Conservation (phyloP, 2,329 filamentous ascomycete genomes). For the Neopestalotiopsis sp. region DNA sequence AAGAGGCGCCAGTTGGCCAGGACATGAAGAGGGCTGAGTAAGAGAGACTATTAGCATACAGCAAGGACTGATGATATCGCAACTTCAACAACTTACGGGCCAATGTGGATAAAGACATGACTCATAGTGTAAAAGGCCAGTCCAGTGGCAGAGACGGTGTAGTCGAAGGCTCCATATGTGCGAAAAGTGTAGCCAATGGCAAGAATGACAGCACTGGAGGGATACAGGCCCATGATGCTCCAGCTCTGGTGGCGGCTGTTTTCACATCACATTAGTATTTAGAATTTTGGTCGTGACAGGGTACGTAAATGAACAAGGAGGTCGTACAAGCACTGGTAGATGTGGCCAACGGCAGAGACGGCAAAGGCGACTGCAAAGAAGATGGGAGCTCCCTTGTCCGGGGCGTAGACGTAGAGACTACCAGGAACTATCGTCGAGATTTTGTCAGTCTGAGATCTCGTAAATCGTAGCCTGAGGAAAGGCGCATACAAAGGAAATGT, state of each 20-base stretch:
- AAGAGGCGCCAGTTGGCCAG: conserved; percentile 68
- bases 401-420: conserved; percentile 22
- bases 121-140: neutral
- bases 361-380: conserved; percentile 22
- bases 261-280: neutral
- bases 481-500: too few species aligned
- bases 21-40: conserved; percentile 55
- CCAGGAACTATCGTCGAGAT: neutral
- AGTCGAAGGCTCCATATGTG: neutral
- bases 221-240: conserved; percentile 20
- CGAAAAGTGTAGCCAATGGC: neutral
- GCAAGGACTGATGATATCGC: neutral
- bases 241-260: conserved; percentile 18
- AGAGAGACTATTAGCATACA: too few species aligned
- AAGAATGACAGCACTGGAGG: conserved; percentile 19
- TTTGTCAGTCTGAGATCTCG: neutral
- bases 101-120: neutral
- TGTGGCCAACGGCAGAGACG: conserved; percentile 7
- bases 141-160: neutral
- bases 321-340: neutral
- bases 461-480: neutral
- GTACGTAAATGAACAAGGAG: neutral
- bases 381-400: conserved; percentile 20
- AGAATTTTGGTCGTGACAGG: neutral
- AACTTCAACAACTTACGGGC: neutral